Evolutionary conservation across 306 rosid genomes (phyloP), one percentile per base, ranked within the genome.

Genomic region (Prinsepia uniflora): DNA sequence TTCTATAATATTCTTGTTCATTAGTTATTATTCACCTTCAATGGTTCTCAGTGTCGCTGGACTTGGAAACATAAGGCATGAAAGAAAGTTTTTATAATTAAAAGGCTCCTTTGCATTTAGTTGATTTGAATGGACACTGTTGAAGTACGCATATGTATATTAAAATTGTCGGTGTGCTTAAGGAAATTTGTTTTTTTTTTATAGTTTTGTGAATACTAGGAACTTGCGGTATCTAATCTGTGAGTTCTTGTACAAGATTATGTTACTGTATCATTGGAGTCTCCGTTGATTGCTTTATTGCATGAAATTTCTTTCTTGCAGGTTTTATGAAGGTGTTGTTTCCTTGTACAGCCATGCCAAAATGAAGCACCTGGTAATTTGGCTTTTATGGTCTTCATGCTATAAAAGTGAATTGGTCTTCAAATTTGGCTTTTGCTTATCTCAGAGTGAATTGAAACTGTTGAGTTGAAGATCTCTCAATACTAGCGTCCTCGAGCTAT

Each of bases 321-420:
- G 98, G 85, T 92, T 81, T 79, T 92, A 92, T 76, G 90, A 84
- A 74, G 98, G 96, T 58, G 80, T 83, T 64, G 72, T 92, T 47
- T 12, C 70, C 43, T 81, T 79, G 19, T 89, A 83, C 67, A 85
- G 88, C 65, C 76, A 81, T 72, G 57, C 66, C 52, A 87, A 68
- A 79, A 80, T 78, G 78, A 87, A 70, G 78, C 90, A 92, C 83
- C 62, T 74, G 90, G 96, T 90, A 81, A 79, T 83, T 70, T 76
- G 59, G 14, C 46, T 69, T 30, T 76, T 67, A 15, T 40, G 58
- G 22, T 73, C 53, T 56, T 10, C 50, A 44, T 57, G 11, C 10
- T 44, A 41, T 50, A n/a, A 40, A 55, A n/a, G n/a, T n/a, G n/a
- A n/a, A n/a, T n/a, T n/a, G n/a, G n/a, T n/a, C n/a, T n/a, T n/a